Evolutionary conservation across 805 yeast genomes (phyloP).

Genomic region (Martiniozyma abietophila): DNA sequence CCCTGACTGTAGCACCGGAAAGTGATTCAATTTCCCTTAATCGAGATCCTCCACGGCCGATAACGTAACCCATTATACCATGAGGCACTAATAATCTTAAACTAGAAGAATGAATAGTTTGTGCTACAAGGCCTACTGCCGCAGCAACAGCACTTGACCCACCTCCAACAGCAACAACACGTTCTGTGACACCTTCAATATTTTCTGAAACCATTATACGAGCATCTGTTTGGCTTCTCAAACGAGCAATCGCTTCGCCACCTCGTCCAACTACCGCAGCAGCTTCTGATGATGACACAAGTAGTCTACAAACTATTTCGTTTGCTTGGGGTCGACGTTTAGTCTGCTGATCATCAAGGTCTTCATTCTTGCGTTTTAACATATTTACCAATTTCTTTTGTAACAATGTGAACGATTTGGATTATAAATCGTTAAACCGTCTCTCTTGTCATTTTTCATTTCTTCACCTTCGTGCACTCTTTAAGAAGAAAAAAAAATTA

Average conservation of each 20-base stretch:
- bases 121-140: constrained; percentile 66
- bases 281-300: constrained; percentile 69
- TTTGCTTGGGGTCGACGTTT: too few relatives aligned
- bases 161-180: constrained; percentile 69
- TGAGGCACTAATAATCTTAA: constrained; percentile 66
- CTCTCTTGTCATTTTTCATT: too few relatives aligned
- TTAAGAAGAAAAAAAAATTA: too few relatives aligned
- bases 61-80: constrained; percentile 69
- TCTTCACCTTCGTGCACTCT: too few relatives aligned
- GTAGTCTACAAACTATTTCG: too few relatives aligned
- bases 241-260: constrained; percentile 62
- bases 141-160: constrained; percentile 70
- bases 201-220: constrained; percentile 67
- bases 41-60: constrained; percentile 67
- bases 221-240: constrained; percentile 55
- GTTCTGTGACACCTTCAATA: constrained; percentile 58
- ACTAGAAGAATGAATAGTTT: constrained; percentile 50
- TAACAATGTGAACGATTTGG: too few relatives aligned
- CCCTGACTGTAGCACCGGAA: constrained; percentile 68
- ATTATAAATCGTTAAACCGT: too few relatives aligned
- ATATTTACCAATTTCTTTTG: too few relatives aligned
- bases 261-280: constrained; percentile 68
- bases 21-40: constrained; percentile 75
- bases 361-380: too few relatives aligned
- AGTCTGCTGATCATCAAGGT: too few relatives aligned